A percentile compares a stretch with the other conserved stretches of the same genome.
Conservation (phyloP, 176 grass and related monocot species). For the Aegilops umbellulata region DNA sequence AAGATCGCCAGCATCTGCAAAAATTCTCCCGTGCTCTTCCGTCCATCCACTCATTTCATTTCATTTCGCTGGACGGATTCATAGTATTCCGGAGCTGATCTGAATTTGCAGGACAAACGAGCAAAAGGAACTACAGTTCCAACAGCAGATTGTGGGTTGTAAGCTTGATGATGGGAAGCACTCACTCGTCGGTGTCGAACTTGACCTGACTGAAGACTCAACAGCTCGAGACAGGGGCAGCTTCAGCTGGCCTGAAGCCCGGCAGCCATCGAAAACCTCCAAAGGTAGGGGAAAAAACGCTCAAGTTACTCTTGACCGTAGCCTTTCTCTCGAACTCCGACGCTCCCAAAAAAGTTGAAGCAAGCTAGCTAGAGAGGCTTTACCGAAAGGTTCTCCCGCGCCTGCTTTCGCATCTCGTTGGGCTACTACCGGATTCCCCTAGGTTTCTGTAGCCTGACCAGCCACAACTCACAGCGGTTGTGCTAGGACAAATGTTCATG, state of each 20-base stretch:
- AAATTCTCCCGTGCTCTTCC: not conserved
- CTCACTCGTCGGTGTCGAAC: not conserved
- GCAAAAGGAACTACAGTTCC: not conserved
- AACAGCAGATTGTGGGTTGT: not conserved
- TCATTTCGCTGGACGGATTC: not conserved
- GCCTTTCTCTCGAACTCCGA: conserved; percentile 25
- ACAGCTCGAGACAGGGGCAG: not conserved
- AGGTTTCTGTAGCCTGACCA: conserved; percentile 16
- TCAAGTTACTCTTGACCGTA: not conserved
- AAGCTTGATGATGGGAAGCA: conserved; percentile 20
- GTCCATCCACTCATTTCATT: not conserved
- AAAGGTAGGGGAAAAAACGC: not conserved
- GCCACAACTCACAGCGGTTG: not conserved
- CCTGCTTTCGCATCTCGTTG: conserved; percentile 23
- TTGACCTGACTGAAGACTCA: not conserved
- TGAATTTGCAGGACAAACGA: not conserved
- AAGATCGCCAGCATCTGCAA: conserved; percentile 30
- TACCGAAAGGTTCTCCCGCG: not conserved
- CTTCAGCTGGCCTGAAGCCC: not conserved
- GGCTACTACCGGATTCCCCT: not conserved
- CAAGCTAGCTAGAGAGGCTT: conserved; percentile 18
- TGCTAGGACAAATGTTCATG: not conserved
- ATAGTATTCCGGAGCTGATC: not conserved
- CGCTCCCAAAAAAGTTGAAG: conserved; percentile 35
- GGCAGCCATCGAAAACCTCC: conserved; percentile 19